A percentile compares a stretch with the other conserved stretches of the same genome.
These are phyloP conservation scores for Cyclotella baltica DNA, from an alignment of 108 stramenopile genomes.

Conservation along the genomic window DNA sequence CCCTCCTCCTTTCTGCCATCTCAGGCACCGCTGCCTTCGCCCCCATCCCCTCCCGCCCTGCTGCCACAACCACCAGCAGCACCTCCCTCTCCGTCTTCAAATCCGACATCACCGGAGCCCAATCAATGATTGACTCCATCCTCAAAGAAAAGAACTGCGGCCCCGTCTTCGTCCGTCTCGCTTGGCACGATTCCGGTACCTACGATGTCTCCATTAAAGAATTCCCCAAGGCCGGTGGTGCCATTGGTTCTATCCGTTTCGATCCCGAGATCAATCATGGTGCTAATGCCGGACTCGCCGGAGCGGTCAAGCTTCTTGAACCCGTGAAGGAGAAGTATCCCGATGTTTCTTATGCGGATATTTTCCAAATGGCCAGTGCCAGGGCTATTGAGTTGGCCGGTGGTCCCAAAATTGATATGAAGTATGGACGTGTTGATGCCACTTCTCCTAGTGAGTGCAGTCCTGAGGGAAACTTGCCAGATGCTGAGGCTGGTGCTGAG, in stretches of 20 bases:
- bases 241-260: conserved; percentile 91
- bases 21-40: conserved; percentile 42
- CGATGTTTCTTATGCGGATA: conserved; percentile 75
- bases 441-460: conserved; percentile 52
- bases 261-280: conserved; percentile 90
- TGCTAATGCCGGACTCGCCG: conserved; percentile 92
- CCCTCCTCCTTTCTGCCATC: conserved; percentile 39
- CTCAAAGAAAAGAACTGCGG: conserved; percentile 89
- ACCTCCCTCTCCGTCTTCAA: conserved; percentile 55
- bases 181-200: conserved; percentile 97
- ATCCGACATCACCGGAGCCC: conserved; percentile 88
- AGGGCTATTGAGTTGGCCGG: conserved; percentile 74
- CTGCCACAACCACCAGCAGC: neutral
- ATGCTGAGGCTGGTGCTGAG: conserved; percentile 76
- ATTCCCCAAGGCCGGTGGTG: conserved; percentile 76
- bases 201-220: conserved; percentile 67
- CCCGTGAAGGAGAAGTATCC: conserved; percentile 88
- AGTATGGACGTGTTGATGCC: conserved; percentile 84
- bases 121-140: conserved; percentile 90
- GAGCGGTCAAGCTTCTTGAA: conserved; percentile 71
- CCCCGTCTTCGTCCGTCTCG: conserved; percentile 94
- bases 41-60: too few relatives aligned
- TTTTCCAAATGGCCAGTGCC: conserved; percentile 77
- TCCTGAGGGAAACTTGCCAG: conserved; percentile 86
- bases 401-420: conserved; percentile 78